A percentile compares a stretch with the other conserved stretches of the same genome.
Evolutionary conservation across 345 rosid species (phyloP).

Genomic region (Lepidium sativum): DNA sequence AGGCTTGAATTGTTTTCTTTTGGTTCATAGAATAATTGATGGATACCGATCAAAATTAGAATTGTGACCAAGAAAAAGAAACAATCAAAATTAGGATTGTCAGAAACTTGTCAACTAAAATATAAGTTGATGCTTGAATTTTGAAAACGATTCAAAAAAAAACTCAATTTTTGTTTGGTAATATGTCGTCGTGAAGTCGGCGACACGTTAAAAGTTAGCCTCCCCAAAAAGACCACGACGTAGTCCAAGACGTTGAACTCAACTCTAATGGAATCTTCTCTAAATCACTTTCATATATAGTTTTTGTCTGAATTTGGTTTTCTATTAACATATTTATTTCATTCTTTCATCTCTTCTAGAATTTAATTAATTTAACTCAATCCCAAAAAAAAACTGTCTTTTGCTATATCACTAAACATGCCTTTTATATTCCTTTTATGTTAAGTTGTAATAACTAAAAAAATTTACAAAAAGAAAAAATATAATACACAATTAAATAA

Average conservation of each 20-base stretch:
- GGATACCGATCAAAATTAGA: neutral
- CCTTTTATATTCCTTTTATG: no score
- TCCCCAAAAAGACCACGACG: conserved; percentile 13
- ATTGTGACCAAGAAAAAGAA: neutral
- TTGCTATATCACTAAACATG: neutral
- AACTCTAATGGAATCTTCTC: neutral
- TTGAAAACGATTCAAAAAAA: neutral
- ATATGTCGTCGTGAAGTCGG: neutral
- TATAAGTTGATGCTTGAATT: neutral
- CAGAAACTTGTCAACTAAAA: conserved; percentile 14
- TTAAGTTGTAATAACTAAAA: no score
- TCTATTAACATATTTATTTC: neutral
- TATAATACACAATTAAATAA: no score
- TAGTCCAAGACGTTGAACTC: conserved; percentile 7
- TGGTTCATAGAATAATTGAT: neutral
- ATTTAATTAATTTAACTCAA: neutral
- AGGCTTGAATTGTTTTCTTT: neutral
- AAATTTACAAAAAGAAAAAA: no score
- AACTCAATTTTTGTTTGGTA: neutral
- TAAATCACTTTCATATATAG: neutral
- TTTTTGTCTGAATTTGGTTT: neutral
- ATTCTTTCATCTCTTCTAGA: neutral
- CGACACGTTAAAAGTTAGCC: conserved; percentile 7
- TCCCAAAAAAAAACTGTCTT: neutral
- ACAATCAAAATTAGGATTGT: neutral